phyloP scores from a whole-genome alignment of 495 filamentous ascomycete genomes.

The Acidiella bohemica region DNA sequence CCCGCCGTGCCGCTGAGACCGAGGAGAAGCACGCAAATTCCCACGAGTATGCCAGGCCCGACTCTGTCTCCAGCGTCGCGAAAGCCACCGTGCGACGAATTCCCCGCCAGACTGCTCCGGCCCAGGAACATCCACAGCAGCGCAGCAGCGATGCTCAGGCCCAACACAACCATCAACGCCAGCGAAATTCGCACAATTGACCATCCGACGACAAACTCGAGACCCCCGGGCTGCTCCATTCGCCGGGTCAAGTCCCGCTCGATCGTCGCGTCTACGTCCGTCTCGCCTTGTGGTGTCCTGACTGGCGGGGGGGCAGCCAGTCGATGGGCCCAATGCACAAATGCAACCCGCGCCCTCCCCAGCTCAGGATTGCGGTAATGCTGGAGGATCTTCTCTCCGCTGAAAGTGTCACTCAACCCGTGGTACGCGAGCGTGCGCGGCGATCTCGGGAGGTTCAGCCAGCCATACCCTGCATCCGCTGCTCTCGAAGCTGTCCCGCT shows the following conservation, averaged over 20 bases:
- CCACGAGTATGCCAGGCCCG: conserved; percentile 13
- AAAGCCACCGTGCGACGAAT: conserved; percentile 7
- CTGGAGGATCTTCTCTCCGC: conserved; percentile 17
- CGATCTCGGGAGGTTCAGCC: conserved; percentile 3
- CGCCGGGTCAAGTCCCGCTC: neutral
- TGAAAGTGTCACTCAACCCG: conserved; percentile 19
- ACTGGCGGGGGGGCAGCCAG: conserved; percentile 12
- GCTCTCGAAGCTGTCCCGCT: conserved; percentile 7
- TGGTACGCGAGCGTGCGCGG: conserved; percentile 13
- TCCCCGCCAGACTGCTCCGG: neutral
- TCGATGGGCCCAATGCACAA: conserved; percentile 23
- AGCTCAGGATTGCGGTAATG: conserved; percentile 13
- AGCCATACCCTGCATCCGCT: conserved; percentile 8
- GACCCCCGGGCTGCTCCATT: conserved; percentile 14
- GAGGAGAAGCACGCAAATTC: conserved; percentile 16
- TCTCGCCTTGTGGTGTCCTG: conserved; percentile 1
- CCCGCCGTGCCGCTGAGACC: conserved; percentile 14
- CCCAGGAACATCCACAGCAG: conserved; percentile 23
- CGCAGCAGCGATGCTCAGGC: conserved; percentile 10
- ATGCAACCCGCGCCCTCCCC: conserved; percentile 17
- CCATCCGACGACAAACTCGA: conserved; percentile 23
- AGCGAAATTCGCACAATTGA: conserved; percentile 10
- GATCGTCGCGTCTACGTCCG: neutral
- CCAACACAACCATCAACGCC: conserved; percentile 10
- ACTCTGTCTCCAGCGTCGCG: conserved; percentile 19